Evolutionary conservation across 2,329 filamentous ascomycete species (phyloP), one percentile per base, ranked within the genome.

Genomic region (Pseudogymnoascus sp.): DNA sequence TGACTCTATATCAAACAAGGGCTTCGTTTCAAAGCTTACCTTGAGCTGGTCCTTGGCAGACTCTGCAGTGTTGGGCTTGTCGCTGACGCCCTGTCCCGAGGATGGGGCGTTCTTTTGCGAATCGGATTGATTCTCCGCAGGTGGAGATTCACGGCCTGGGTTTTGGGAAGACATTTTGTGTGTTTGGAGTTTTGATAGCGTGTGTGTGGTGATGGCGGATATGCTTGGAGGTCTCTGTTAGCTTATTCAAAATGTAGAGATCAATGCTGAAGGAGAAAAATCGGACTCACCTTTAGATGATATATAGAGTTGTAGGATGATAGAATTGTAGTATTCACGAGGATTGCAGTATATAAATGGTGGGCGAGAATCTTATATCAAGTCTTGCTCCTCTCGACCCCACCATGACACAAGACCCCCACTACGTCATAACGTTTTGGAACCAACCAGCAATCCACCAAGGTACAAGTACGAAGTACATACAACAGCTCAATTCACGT

Each of bases 121-220:
- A 64, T 83, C 86, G 38, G 80, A 77, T 76, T 91, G 89, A 67
- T 74, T 72, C 77, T 90, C 85, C 29, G 90, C 89, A 60, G 86
- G 78, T 65, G 91, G 92, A 33, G 91, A 96, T 77, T 96, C 83
- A 72, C 87, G 86, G 74, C 90, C 89, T 75, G 83, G 76, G 71
- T 89, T 91, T 71, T 66, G 85, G 73, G 67, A 64, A 65, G 66
- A 68, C 70, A 66, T 74, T 66, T 63, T 60, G 60, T 61, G 31
- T 17, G 59, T 15, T 25, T 33, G 59, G 5, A 25, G 29, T 15
- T 62, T 36, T 35, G 21, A 62, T 31, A 60, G 13, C 35, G 29
- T 62, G 31, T 13, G 41, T 25, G 29, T 59, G 29, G 39, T 29
- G 17, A 61, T 33, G 27, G n/a, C 39, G 17, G 25, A n/a, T 59